These are phyloP conservation scores for Brasenia schreberi DNA, from an alignment of 164 flowering plant genomes.

Conservation along the genomic window DNA sequence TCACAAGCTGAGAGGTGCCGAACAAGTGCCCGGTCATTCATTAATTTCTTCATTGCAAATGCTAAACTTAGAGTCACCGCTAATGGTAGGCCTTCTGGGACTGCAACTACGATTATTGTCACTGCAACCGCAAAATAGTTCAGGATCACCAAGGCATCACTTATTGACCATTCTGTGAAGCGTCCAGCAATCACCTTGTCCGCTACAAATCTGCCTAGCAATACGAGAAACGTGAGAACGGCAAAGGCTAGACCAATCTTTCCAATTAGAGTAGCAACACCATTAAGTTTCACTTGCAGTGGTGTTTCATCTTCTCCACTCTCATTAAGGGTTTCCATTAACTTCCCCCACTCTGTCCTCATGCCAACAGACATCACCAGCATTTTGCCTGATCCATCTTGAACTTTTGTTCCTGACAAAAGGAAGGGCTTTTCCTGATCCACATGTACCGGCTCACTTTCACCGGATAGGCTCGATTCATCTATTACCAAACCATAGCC, in stretches of 20 bases:
- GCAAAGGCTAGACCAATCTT: conserved; percentile 36
- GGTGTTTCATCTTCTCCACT: conserved; percentile 48
- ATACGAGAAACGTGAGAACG: conserved; percentile 27
- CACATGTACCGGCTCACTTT: conserved; percentile 29
- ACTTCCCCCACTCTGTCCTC: conserved; percentile 51
- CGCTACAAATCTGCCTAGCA: conserved; percentile 21
- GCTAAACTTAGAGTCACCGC: conserved; percentile 53
- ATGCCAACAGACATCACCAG: conserved; percentile 44
- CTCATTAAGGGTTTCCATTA: conserved; percentile 42
- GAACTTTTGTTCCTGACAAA: conserved; percentile 37
- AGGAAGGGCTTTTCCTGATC: conserved; percentile 28
- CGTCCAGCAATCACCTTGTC: conserved; percentile 20
- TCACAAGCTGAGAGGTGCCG: conserved; percentile 48
- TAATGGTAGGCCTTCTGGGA: conserved; percentile 50
- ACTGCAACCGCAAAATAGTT: conserved; percentile 41
- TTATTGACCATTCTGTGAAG: conserved; percentile 23
- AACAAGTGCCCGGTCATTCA: conserved; percentile 36
- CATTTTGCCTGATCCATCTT: conserved; percentile 44
- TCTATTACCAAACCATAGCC: conserved; percentile 35
- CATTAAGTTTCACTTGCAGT: conserved; percentile 43
- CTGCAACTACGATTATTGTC: conserved; percentile 47
- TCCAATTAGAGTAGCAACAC: conserved; percentile 47
- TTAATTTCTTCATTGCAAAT: conserved; percentile 45
- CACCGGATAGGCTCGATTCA: conserved; percentile 46
- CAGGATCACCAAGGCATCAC: conserved; percentile 27